phyloP scores from a whole-genome alignment of 1,284 basidiomycete genomes.

The Tilletia horrida region DNA sequence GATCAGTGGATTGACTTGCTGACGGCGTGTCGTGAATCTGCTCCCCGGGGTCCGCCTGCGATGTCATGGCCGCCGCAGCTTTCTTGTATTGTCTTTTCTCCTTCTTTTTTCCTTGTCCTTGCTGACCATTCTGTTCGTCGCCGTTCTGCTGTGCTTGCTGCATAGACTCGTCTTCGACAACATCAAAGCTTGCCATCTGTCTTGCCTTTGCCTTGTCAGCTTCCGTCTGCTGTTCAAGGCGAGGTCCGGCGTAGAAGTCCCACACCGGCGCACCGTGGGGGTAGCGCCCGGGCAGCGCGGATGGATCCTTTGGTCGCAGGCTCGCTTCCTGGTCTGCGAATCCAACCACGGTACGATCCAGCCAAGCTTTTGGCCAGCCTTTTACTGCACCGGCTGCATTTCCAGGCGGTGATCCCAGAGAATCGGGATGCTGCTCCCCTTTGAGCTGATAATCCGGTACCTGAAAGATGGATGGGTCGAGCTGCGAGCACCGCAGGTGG shows the following conservation, averaged over 20 bases:
- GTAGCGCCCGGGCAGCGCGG: slow-evolving; percentile 34
- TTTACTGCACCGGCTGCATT: background rate
- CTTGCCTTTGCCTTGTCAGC: slow-evolving; percentile 15
- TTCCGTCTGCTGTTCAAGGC: background rate
- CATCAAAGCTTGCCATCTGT: slow-evolving; percentile 44
- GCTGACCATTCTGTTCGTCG: too few species aligned
- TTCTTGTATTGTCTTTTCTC: background rate
- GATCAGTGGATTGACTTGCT: too few species aligned
- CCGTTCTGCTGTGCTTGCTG: too few species aligned
- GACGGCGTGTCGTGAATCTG: too few species aligned
- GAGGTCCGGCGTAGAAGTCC: slow-evolving; percentile 8
- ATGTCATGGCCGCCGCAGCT: background rate
- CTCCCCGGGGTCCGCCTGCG: too few species aligned
- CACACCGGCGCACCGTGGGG: background rate
- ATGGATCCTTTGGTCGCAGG: slow-evolving; percentile 55
- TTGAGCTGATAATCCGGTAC: slow-evolving; percentile 63
- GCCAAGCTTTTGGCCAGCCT: background rate
- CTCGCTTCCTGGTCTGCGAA: slow-evolving; percentile 39
- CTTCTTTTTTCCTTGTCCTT: too few species aligned
- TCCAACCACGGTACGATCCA: background rate
- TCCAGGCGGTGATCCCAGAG: background rate
- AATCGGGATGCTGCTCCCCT: slow-evolving; percentile 24
- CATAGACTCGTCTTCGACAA: background rate
- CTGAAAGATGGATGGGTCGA: slow-evolving; percentile 73
- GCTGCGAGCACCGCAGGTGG: slow-evolving; percentile 68